phyloP scores from a whole-genome alignment of 2,329 filamentous ascomycete species.

The Herpomyces periplanetae region DNA sequence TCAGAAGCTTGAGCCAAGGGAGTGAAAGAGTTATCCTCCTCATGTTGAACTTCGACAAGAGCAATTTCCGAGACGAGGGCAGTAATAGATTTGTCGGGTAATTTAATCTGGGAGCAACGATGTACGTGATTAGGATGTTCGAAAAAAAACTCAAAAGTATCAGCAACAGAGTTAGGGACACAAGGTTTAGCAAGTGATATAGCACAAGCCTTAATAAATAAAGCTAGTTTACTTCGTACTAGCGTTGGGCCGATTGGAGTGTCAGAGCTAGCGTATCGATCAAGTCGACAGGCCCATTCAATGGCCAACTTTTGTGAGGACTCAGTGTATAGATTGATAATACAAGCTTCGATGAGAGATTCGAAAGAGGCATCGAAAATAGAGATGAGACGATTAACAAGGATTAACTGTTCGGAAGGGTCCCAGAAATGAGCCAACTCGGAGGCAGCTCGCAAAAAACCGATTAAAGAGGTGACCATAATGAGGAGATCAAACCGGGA shows the following conservation, averaged over 20 bases:
- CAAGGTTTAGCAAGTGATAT: too few relatives aligned
- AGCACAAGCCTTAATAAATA: too few relatives aligned
- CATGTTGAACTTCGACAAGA: too few relatives aligned
- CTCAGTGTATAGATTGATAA: slow-evolving; percentile 45
- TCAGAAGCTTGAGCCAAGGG: too few relatives aligned
- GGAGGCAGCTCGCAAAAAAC: slow-evolving; percentile 50
- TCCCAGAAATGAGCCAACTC: slow-evolving; percentile 45
- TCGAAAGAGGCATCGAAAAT: slow-evolving; percentile 54
- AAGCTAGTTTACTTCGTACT: slow-evolving; percentile 55
- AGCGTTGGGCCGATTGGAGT: slow-evolving; percentile 67
- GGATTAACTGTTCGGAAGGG: slow-evolving; percentile 24
- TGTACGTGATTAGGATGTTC: too few relatives aligned
- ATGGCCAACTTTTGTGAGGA: slow-evolving; percentile 21
- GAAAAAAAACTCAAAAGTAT: too few relatives aligned
- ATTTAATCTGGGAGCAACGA: too few relatives aligned
- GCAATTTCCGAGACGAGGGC: too few relatives aligned
- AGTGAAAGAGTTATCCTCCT: too few relatives aligned
- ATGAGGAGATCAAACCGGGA: slow-evolving; percentile 8
- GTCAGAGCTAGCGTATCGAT: slow-evolving; percentile 37
- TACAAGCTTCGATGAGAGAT: slow-evolving; percentile 55
- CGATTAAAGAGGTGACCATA: slow-evolving; percentile 46
- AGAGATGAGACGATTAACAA: slow-evolving; percentile 30
- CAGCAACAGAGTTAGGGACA: too few relatives aligned
- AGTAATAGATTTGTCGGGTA: too few relatives aligned
- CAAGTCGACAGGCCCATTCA: slow-evolving; percentile 58